phyloP scores from a whole-genome alignment of 768 basidiomycete genomes.

The Russula olivacea region DNA sequence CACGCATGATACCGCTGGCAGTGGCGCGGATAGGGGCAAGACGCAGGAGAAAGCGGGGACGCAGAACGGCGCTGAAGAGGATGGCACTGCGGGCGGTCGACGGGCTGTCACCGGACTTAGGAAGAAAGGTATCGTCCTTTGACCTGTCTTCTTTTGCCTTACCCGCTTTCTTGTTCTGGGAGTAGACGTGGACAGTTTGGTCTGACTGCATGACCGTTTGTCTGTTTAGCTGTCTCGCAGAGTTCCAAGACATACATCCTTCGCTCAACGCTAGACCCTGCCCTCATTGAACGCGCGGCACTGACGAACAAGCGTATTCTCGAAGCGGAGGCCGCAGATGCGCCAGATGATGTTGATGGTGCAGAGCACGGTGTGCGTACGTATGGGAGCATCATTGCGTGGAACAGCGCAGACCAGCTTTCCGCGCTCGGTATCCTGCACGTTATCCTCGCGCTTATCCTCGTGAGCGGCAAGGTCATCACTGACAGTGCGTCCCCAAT shows the following conservation, averaged over 20 bases:
- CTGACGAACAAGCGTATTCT: conserved; percentile 40
- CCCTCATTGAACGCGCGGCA: conserved; percentile 57
- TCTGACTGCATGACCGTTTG: neutral
- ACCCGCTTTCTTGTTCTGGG: neutral
- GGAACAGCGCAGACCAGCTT: conserved; percentile 63
- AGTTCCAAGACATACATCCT: conserved; percentile 81
- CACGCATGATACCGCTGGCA: conserved; percentile 41
- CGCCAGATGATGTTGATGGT: conserved; percentile 48
- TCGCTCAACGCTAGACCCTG: conserved; percentile 61
- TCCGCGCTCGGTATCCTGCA: conserved; percentile 69
- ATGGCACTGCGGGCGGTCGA: neutral
- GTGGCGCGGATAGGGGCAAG: conserved; percentile 33
- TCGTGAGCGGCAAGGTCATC: conserved; percentile 73
- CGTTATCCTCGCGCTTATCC: conserved; percentile 73
- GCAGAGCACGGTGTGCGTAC: conserved; percentile 41
- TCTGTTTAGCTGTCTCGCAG: conserved; percentile 41
- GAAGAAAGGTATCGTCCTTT: conserved; percentile 53
- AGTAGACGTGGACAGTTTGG: neutral
- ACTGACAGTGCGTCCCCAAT: conserved; percentile 56
- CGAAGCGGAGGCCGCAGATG: conserved; percentile 44
- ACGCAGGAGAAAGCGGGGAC: conserved; percentile 35
- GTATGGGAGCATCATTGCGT: conserved; percentile 68
- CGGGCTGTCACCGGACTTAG: conserved; percentile 44
- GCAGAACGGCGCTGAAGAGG: conserved; percentile 14
- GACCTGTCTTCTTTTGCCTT: neutral